Base-by-base conservation (phyloP, 352 stramenopile genomes). In the Phytopythium litorale region DNA sequence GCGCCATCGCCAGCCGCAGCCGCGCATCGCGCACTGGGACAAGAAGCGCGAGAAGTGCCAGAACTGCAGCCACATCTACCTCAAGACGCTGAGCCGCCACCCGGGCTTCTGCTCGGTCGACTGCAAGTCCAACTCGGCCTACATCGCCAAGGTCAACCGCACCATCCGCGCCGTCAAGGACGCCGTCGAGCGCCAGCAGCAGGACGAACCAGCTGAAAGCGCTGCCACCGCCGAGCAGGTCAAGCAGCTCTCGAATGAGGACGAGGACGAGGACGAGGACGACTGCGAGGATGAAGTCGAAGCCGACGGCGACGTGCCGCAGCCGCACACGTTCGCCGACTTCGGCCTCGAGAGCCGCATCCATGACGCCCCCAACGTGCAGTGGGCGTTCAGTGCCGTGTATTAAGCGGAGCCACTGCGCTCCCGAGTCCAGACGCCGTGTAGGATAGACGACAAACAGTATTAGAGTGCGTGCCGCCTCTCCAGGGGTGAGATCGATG, bases 101-200 rank as follows among this genome's bases (percentile, higher is more conserved):
- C 55, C 73, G 7, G 82, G 82, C 71, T 94, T 83, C 60, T 95
- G 87, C 76, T 95, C 87, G 11, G 78, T 95, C 48, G 87, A 95
- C 69, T 95, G 87, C 80, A 92, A 95, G 75, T 92, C 84, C 40
- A 95, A 95, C 73, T 87, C 85, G 52, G 61, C 69, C 3, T 95
- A 95, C 72, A 68, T 95, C 28, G 75, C 86, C 49, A 89, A 92
- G 68, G 83, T 95, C 3, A 92, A 91, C 72, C 78, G 79, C 71
- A 88, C 80, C 40, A 93, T 92, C 67, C 77, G 78, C 59, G 83
- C 81, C 19, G 84, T 95, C 75, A 88, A 91, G 50, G 63, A 75
- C 62, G 84, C 79, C 8, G 79, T 85, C 30, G 66, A 91, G 57
- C 76, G 85, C 52, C 75, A 76, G 15, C 64, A 78, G 49, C 62